phyloP scores from a whole-genome alignment of 306 rosid species.

The Cucumis melo region DNA sequence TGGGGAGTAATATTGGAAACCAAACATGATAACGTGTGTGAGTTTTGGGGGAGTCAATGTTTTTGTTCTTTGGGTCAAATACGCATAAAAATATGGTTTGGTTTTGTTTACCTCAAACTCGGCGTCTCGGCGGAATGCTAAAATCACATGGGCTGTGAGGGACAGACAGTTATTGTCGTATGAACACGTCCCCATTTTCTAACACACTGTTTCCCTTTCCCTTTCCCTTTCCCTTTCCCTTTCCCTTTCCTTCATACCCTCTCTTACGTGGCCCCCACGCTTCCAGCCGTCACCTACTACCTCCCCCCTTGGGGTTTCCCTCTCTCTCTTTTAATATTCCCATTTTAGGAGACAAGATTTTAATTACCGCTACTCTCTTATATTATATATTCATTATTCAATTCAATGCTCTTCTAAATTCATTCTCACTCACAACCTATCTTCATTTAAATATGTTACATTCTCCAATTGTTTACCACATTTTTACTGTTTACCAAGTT shows the following conservation, averaged over 20 bases:
- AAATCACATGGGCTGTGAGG: neutral
- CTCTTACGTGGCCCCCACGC: neutral
- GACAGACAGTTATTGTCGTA: neutral
- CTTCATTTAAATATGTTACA: no score
- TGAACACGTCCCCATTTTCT: neutral
- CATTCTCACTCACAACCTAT: no score
- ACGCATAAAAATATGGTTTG: neutral
- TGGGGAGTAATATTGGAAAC: neutral
- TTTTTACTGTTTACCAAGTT: no score
- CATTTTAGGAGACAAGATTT: neutral
- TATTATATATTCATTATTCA: no score
- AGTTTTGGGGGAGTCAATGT: neutral
- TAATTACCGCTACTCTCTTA: neutral
- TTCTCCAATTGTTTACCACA: no score
- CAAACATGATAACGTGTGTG: neutral
- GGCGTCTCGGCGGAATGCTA: slow-evolving; percentile 11
- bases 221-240: no score
- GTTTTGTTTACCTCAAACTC: slow-evolving; percentile 5
- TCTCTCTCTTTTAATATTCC: neutral
- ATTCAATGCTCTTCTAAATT: no score
- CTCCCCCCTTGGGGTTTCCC: neutral
- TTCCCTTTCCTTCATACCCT: no score
- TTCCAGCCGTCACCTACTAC: slow-evolving; percentile 2
- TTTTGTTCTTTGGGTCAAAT: neutral
- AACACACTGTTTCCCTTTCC: no score